Conservation (phyloP, 1,284 basidiomycete genomes). For the Erythrobasidium hasegawianum region DNA sequence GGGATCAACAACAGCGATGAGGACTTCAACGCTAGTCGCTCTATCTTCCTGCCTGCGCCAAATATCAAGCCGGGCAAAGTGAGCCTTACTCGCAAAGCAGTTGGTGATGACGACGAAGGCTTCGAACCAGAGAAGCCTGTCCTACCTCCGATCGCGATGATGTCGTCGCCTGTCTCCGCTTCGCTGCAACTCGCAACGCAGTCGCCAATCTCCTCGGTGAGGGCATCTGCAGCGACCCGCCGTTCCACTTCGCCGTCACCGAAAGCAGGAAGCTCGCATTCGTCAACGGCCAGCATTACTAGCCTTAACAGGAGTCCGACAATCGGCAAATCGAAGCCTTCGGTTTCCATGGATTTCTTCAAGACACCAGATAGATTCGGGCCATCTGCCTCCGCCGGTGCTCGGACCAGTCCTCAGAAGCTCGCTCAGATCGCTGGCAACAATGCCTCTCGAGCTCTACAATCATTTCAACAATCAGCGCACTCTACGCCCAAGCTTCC, state of each 20-base stretch:
- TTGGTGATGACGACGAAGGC: constrained; percentile 4
- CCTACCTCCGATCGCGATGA: constrained; percentile 29
- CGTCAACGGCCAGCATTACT: background rate
- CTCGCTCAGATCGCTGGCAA: constrained; percentile 22
- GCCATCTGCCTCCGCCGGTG: background rate
- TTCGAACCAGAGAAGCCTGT: constrained; percentile 8
- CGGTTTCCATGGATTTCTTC: constrained; percentile 21
- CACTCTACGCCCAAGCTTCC: constrained; percentile 14
- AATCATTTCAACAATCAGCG: constrained; percentile 10
- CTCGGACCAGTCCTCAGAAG: constrained; percentile 18
- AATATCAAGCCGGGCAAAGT: constrained; percentile 36
- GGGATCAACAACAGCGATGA: constrained; percentile 1
- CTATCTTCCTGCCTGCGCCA: constrained; percentile 38
- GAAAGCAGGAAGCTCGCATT: constrained; percentile 8
- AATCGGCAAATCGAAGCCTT: constrained; percentile 10
- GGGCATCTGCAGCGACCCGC: constrained; percentile 20
- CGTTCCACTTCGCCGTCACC: constrained; percentile 29
- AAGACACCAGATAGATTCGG: constrained; percentile 31
- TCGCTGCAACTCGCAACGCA: constrained; percentile 21
- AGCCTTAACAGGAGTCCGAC: constrained; percentile 15
- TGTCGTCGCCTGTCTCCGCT: constrained; percentile 20
- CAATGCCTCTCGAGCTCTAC: constrained; percentile 27
- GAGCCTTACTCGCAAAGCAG: constrained; percentile 7
- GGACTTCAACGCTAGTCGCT: constrained; percentile 25
- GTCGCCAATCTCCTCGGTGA: constrained; percentile 31